These are phyloP conservation scores for Ilex asprella DNA, from an alignment of 257 asterid species.

Conservation along the genomic window DNA sequence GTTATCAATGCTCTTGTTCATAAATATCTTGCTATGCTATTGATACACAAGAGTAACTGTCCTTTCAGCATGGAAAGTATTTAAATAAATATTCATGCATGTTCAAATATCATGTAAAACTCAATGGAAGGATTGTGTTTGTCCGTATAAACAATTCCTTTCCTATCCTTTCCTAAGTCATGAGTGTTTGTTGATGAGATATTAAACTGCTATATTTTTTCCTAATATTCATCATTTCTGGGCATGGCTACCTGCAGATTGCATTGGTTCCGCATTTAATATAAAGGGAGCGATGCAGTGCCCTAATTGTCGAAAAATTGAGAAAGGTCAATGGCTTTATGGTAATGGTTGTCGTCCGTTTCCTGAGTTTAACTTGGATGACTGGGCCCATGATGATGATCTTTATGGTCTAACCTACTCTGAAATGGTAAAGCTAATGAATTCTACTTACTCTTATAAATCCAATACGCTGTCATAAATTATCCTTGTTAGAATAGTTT, in stretches of 20 bases:
- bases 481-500: background rate
- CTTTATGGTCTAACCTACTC: slow-evolving; percentile 74
- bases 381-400: slow-evolving; percentile 89
- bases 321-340: slow-evolving; percentile 97
- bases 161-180: background rate
- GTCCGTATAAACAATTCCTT: background rate
- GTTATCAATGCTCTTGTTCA: too few relatives aligned
- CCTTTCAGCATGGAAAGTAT: too few relatives aligned
- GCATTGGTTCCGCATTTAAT: slow-evolving; percentile 98
- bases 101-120: too few relatives aligned
- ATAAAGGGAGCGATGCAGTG: slow-evolving; percentile 98
- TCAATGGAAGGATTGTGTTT: too few relatives aligned
- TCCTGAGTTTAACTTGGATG: slow-evolving; percentile 86
- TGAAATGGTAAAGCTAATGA: slow-evolving; percentile 60
- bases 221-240: slow-evolving; percentile 13
- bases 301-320: slow-evolving; percentile 95
- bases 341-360: slow-evolving; percentile 74
- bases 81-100: too few relatives aligned
- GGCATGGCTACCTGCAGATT: slow-evolving; percentile 48
- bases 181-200: background rate
- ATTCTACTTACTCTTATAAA: background rate
- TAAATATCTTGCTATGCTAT: too few relatives aligned
- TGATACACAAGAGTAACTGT: too few relatives aligned
- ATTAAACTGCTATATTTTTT: background rate
- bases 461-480: background rate